phyloP scores from a whole-genome alignment of 78 protist genomes.

The Cavenderia fasciculata region DNA sequence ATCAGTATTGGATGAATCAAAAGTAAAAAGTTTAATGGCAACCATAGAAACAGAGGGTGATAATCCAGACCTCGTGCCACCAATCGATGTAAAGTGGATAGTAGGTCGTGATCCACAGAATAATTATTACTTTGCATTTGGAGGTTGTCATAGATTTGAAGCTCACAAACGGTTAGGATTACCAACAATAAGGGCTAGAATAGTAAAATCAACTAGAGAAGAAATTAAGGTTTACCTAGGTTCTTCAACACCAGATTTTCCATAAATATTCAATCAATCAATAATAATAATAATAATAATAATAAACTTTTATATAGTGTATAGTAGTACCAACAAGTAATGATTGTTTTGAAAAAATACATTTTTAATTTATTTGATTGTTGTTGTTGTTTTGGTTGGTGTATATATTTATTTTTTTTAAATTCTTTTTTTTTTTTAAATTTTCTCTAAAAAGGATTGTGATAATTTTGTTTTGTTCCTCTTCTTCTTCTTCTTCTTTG shows the following conservation, averaged over 20 bases:
- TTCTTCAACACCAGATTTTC: conserved; percentile 51
- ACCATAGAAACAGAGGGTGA: background rate
- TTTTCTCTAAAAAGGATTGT: too few species aligned
- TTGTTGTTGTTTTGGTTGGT: too few species aligned
- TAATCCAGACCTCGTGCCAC: conserved; percentile 5
- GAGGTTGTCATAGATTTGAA: conserved; percentile 68
- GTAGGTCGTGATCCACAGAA: conserved; percentile 22
- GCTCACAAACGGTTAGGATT: conserved; percentile 43
- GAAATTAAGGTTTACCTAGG: conserved; percentile 48
- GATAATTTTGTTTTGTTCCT: too few species aligned
- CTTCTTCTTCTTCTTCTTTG: too few species aligned
- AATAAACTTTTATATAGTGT: too few species aligned
- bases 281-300: too few species aligned
- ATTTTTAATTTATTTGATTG: too few species aligned
- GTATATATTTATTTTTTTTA: too few species aligned
- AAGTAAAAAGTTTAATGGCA: conserved; percentile 51
- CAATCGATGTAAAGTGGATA: conserved; percentile 53
- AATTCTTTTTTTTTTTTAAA: too few species aligned
- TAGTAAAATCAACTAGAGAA: conserved; percentile 23
- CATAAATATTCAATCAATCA: too few species aligned
- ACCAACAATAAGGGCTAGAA: conserved; percentile 36
- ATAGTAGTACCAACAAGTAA: too few species aligned
- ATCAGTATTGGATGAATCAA: conserved; percentile 30
- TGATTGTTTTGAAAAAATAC: too few species aligned
- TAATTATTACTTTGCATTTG: conserved; percentile 61